Evolutionary conservation across 345 rosid genomes (phyloP), one percentile per base, ranked within the genome.

Genomic region (Microthlaspi erraticum): DNA sequence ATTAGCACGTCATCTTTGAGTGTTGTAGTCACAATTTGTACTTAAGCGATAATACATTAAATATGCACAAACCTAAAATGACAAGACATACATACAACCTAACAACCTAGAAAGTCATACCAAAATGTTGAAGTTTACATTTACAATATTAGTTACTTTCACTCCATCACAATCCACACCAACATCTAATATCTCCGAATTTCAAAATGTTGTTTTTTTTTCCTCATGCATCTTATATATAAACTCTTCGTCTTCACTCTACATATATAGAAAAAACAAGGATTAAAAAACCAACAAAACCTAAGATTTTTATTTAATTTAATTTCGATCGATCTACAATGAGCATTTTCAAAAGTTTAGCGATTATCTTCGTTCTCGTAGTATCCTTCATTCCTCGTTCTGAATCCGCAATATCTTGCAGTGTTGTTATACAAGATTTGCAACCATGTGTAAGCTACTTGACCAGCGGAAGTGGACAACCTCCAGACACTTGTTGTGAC

Each of bases 401-500:
- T 0, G 79, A 79, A 34, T 83, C 90, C 0, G 77, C 85, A 0
- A 80, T 90, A 67, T 71, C 87, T 5, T 88, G 97, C 66, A 83
- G 85, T 46, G 83, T 55, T 23, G 97, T 90, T 44, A 5, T 78
- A 20, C 79, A 81, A 48, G 84, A 86, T 81, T 78, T 90, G 81
- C 83, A 81, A 53, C 97, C 97, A 10, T 88, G 94, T 37, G 78
- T 85, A 64, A 79, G 44, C 52, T 90, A 90, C 77, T 81, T 90
- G 8, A 61, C 52, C 37, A 86, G 77, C 0, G 97, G 97, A 39
- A 74, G 68, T 1, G 92, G 94, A 38, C 60, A 55, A 10, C 97
- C 97, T 2, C 94, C 97, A 0, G 4, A 82, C 0, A 66, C 78
- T 8, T 90, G 92, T 46, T 90, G 97, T 41, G 38, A 77, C 0